Base-by-base conservation (phyloP, 768 basidiomycete genomes). In the Glaciozyma antarctica region DNA sequence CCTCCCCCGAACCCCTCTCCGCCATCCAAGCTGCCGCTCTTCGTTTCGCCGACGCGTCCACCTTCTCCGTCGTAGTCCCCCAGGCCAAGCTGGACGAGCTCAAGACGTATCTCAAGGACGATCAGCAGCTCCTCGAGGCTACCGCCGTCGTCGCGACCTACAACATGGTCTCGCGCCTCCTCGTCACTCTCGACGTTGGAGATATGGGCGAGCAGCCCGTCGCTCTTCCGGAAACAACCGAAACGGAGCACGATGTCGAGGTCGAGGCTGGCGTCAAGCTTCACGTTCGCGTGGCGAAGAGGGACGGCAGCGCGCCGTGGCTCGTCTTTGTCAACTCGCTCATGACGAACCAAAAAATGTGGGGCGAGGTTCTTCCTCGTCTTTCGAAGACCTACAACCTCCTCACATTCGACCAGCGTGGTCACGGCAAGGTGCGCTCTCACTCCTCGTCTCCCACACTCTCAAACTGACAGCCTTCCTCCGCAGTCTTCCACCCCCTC, bases 141-240 rank as follows among this genome's bases (percentile, higher is more conserved):
- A 72, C 75, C 3, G 67, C 67, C 19, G 70, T 70, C 32, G 81
- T 81, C 0, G 82, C 82, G 7, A 76, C 78, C 0, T 86, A 86
- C 75, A 86, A 86, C 76, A 83, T 86, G 82, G 85, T 86, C 10
- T 85, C 84, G 24, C 79, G 85, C n/a, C 82, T 86, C 69, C 77
- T 86, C 38, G 77, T 85, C 17, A 79, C 84, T 0, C 78, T 83
- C 17, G 84, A 86, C 68, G 82, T 86, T 1, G 82, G 80, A 59
- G 84, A 84, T 62, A 41, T 65, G 30, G 66, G 58, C 13, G 75
- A 80, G 67, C 78, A 80, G 19, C 66, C 55, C n/a, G 66, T 74
- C 6, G 61, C 68, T 19, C 61, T 71, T 1, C 73, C 73, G 28
- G 66, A 71, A 58, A 56, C 65, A 22, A 48, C 61, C 21, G 58